Evolutionary conservation across 2,329 filamentous ascomycete genomes (phyloP).

Genomic region (Talaromyces verruculosus): DNA sequence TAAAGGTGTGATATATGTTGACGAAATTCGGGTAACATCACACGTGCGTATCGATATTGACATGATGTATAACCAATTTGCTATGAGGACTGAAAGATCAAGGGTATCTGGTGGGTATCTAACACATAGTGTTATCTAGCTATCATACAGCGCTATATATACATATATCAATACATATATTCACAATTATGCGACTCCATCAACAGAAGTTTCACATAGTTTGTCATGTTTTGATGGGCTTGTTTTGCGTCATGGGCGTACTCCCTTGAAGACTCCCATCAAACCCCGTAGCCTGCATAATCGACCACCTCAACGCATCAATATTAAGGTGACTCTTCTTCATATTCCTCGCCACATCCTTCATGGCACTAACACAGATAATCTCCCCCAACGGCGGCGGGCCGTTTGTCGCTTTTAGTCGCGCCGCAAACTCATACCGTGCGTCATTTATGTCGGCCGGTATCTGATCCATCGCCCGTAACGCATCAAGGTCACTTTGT

Average conservation of each 20-base stretch:
- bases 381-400: slow-evolving; percentile 58
- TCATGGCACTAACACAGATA: slow-evolving; percentile 58
- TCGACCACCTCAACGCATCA: slow-evolving; percentile 62
- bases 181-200: not conserved
- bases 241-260: not conserved
- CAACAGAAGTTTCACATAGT: not conserved
- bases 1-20: not conserved
- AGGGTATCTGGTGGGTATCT: slow-evolving; percentile 2
- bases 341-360: slow-evolving; percentile 46
- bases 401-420: slow-evolving; percentile 25
- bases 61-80: not conserved
- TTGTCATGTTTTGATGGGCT: not conserved
- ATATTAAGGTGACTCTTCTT: slow-evolving; percentile 53
- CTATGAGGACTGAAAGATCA: not conserved
- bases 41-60: not conserved
- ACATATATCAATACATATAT: not conserved
- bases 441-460: not conserved
- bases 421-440: not conserved
- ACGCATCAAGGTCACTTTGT: not conserved
- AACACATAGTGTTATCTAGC: not conserved
- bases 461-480: not conserved
- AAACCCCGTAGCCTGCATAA: slow-evolving; percentile 62
- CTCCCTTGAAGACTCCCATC: slow-evolving; percentile 36
- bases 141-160: not conserved
- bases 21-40: not conserved